These are phyloP conservation scores for Colletotrichum lentis DNA, from an alignment of 2,329 filamentous ascomycete genomes.

Conservation along the genomic window DNA sequence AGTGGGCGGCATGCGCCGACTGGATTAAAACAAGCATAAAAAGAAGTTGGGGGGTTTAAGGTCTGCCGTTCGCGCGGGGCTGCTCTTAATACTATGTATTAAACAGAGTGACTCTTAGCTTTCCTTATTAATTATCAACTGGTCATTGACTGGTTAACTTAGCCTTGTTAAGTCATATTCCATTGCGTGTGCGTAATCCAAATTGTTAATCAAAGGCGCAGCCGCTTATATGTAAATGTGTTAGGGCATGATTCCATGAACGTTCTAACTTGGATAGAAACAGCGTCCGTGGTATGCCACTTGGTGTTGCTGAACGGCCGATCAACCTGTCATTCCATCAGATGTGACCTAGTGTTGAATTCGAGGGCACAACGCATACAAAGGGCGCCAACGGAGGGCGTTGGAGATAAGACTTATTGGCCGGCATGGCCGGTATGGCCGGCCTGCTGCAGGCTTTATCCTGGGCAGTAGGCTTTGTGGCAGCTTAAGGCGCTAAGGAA, in stretches of 20 bases:
- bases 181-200: neutral
- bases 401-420: too few relatives aligned
- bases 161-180: neutral
- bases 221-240: neutral
- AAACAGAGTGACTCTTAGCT: neutral
- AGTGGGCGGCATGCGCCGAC: too few relatives aligned
- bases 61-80: neutral
- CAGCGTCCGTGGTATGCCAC: neutral
- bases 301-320: neutral
- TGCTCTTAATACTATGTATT: neutral
- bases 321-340: neutral
- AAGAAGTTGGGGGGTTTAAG: neutral
- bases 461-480: too few relatives aligned
- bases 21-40: neutral
- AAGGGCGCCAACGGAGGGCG: too few relatives aligned
- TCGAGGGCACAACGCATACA: too few relatives aligned
- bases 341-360: neutral
- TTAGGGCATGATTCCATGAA: neutral
- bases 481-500: too few relatives aligned
- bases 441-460: too few relatives aligned
- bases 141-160: neutral
- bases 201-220: neutral
- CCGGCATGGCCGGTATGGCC: too few relatives aligned
- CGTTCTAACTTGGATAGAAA: neutral
- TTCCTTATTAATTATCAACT: neutral